Percentiles rank a stretch among this genome's conserved stretches.
Evolutionary conservation across 352 stramenopile species (phyloP).

Genomic region (Achlya hypogyna): DNA sequence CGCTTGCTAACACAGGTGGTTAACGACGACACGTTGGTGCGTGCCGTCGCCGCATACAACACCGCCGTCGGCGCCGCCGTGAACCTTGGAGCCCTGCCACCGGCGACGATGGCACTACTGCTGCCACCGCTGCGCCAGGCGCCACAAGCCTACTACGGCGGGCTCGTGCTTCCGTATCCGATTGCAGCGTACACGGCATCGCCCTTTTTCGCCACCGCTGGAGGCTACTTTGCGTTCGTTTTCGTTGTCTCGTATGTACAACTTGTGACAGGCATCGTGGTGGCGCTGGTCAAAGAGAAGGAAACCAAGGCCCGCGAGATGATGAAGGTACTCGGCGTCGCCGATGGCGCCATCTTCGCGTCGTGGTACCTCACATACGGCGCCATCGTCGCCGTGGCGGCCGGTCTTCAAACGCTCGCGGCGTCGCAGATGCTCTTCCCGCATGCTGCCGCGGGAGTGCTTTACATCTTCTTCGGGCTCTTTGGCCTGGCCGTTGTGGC

Average conservation of each 20-base stretch:
- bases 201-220: constrained; percentile 43
- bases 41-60: not conserved
- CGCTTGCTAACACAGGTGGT: not conserved
- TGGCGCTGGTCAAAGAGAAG: constrained; percentile 37
- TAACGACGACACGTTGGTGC: not conserved
- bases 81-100: not conserved
- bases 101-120: not conserved
- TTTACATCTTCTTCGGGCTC: constrained; percentile 67
- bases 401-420: constrained; percentile 26
- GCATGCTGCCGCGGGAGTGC: no score
- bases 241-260: constrained; percentile 79
- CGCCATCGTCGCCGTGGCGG: constrained; percentile 27
- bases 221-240: constrained; percentile 51
- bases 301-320: constrained; percentile 28
- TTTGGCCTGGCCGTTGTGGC: constrained; percentile 43
- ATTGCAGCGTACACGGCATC: constrained; percentile 36
- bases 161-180: constrained; percentile 27
- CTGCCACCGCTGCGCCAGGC: constrained; percentile 20
- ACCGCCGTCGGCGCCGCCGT: not conserved
- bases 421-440: not conserved
- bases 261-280: constrained; percentile 62
- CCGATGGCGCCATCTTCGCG: constrained; percentile 32
- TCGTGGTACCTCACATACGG: constrained; percentile 41
- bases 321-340: constrained; percentile 32
- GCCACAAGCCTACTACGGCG: constrained; percentile 29